Conservation (phyloP, 2,329 filamentous ascomycete genomes). For the Alternaria triticimaculans region DNA sequence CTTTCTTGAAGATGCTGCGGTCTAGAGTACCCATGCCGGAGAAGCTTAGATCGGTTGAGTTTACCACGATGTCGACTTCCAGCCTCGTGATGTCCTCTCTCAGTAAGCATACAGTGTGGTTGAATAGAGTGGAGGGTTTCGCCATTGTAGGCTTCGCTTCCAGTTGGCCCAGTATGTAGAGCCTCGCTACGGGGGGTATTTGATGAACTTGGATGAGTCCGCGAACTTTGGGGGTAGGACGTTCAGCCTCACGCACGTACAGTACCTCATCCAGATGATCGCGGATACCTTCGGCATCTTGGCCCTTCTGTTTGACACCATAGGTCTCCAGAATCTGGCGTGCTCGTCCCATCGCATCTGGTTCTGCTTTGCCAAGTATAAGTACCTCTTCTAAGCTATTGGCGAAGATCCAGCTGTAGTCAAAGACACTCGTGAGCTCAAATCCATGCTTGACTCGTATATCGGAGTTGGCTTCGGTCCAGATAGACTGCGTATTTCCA, state of each 20-base stretch:
- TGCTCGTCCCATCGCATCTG: slow-evolving; percentile 24
- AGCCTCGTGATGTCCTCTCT: slow-evolving; percentile 45
- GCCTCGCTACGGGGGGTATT: slow-evolving; percentile 32
- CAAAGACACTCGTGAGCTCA: slow-evolving; percentile 24
- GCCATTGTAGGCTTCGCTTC: slow-evolving; percentile 31
- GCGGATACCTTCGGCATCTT: slow-evolving; percentile 19
- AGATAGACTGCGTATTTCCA: slow-evolving; percentile 17
- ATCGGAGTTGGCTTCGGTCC: slow-evolving; percentile 35
- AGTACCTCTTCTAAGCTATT: slow-evolving; percentile 28
- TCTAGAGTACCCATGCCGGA: slow-evolving; percentile 39
- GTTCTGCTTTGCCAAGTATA: slow-evolving; percentile 12
- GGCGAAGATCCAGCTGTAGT: slow-evolving; percentile 33
- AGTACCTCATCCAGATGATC: slow-evolving; percentile 35
- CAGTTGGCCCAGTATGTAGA: slow-evolving; percentile 37
- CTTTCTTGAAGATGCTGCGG: slow-evolving; percentile 39
- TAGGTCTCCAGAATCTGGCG: slow-evolving; percentile 29
- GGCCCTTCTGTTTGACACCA: slow-evolving; percentile 22
- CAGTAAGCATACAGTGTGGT: slow-evolving; percentile 36
- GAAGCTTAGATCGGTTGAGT: slow-evolving; percentile 37
- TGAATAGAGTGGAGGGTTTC: slow-evolving; percentile 30
- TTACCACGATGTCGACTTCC: slow-evolving; percentile 43
- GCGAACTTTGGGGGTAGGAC: slow-evolving; percentile 8
- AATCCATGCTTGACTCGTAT: slow-evolving; percentile 23
- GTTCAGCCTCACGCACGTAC: slow-evolving; percentile 32
- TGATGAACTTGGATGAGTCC: slow-evolving; percentile 32